Evolutionary conservation across 2,329 filamentous ascomycete genomes (phyloP).

Genomic region (Cytospora piceicola): DNA sequence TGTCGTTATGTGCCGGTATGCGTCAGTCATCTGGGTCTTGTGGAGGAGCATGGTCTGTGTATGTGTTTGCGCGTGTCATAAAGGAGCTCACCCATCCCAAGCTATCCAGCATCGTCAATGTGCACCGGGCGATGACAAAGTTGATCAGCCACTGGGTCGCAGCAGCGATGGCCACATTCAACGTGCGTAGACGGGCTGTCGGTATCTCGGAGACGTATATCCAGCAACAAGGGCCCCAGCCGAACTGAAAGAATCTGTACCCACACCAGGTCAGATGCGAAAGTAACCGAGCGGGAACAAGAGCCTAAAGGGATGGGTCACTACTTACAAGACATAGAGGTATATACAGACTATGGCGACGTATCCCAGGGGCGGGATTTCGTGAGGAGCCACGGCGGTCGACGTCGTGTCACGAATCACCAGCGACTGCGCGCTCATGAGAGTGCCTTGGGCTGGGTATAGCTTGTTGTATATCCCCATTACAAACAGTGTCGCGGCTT

Average conservation of each 20-base stretch:
- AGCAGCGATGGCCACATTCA: slow-evolving; percentile 64
- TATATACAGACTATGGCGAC: slow-evolving; percentile 73
- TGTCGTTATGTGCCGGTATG: slow-evolving; percentile 30
- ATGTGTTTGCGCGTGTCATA: background rate
- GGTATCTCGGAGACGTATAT: slow-evolving; percentile 68
- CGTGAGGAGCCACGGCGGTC: background rate
- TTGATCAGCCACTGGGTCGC: slow-evolving; percentile 69
- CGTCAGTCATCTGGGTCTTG: background rate
- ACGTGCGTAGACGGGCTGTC: slow-evolving; percentile 58
- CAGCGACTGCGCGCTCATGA: background rate
- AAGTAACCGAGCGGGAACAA: background rate
- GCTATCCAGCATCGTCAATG: slow-evolving; percentile 68
- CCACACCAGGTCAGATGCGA: background rate
- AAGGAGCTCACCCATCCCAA: slow-evolving; percentile 47
- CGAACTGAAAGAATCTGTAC: slow-evolving; percentile 60
- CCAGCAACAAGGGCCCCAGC: slow-evolving; percentile 67
- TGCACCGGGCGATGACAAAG: slow-evolving; percentile 65
- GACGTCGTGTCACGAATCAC: slow-evolving; percentile 6
- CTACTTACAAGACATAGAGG: slow-evolving; percentile 62
- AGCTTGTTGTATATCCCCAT: slow-evolving; percentile 14
- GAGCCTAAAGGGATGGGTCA: background rate
- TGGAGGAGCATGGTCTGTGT: too few relatives aligned
- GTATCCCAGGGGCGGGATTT: slow-evolving; percentile 68
- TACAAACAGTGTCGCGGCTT: slow-evolving; percentile 53
- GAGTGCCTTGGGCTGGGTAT: background rate